phyloP scores from a whole-genome alignment of 176 grass and related monocot genomes.

The Carex myosuroides region DNA sequence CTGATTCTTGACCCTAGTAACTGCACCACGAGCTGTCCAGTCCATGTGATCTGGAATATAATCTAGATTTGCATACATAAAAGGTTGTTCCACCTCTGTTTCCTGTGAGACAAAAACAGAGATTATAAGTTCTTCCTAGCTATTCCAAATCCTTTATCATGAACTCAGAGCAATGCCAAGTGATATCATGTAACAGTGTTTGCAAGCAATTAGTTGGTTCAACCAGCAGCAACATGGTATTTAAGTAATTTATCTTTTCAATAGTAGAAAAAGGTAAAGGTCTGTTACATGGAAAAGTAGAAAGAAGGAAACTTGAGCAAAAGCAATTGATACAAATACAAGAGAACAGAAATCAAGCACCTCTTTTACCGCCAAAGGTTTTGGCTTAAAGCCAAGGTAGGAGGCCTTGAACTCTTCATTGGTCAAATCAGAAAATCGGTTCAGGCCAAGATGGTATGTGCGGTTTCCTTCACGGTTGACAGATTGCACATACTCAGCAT shows the following conservation, averaged over 20 bases:
- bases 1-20: slow-evolving; percentile 43
- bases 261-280: no score
- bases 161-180: not conserved
- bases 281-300: no score
- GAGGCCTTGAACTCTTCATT: slow-evolving; percentile 37
- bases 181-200: not conserved
- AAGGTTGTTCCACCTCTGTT: not conserved
- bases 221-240: not conserved
- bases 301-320: not conserved
- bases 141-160: not conserved
- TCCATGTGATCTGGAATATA: slow-evolving; percentile 26
- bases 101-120: not conserved
- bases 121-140: not conserved
- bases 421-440: slow-evolving; percentile 41
- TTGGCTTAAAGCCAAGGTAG: slow-evolving; percentile 4
- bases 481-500: slow-evolving; percentile 30
- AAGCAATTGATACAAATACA: not conserved
- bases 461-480: slow-evolving; percentile 27
- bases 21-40: slow-evolving; percentile 32
- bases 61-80: slow-evolving; percentile 6
- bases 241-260: no score
- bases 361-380: not conserved
- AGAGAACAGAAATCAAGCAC: not conserved
- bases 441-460: slow-evolving; percentile 33
- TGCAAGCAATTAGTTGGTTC: not conserved